Percentiles rank a stretch among this genome's conserved stretches.
Evolutionary conservation across 331 rosid species (phyloP).

Genomic region (Arachis monticola): DNA sequence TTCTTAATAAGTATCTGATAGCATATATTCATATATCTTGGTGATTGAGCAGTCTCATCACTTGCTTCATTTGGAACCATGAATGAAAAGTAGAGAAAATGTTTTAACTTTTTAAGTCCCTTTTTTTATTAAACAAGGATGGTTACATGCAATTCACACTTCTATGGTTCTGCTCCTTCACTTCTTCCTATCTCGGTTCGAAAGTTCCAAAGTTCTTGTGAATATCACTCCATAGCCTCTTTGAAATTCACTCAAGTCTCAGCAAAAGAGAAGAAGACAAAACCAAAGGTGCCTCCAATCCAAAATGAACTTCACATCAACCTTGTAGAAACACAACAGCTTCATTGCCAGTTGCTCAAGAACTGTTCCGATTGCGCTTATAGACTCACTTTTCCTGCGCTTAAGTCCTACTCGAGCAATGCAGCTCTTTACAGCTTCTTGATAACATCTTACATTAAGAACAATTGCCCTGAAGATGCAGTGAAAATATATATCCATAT

Average conservation of each 20-base stretch:
- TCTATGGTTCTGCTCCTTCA: slow-evolving; percentile 33
- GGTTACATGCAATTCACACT: slow-evolving; percentile 40
- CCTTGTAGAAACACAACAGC: slow-evolving; percentile 57
- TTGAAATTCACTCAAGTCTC: slow-evolving; percentile 40
- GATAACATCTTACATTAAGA: slow-evolving; percentile 61
- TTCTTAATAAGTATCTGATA: background rate
- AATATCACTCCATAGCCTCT: slow-evolving; percentile 32
- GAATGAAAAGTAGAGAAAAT: slow-evolving; percentile 15
- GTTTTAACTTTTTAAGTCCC: background rate
- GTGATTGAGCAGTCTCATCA: background rate
- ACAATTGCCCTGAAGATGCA: slow-evolving; percentile 50
- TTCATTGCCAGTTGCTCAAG: slow-evolving; percentile 70
- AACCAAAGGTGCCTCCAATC: slow-evolving; percentile 7
- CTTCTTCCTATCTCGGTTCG: slow-evolving; percentile 43
- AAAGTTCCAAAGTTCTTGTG: slow-evolving; percentile 26
- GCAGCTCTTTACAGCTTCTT: slow-evolving; percentile 61
- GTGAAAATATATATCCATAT: slow-evolving; percentile 50
- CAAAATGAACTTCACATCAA: slow-evolving; percentile 35
- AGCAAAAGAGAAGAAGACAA: slow-evolving; percentile 10
- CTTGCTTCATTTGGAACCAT: background rate
- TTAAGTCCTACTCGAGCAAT: slow-evolving; percentile 46
- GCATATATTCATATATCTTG: background rate
- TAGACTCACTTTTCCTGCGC: slow-evolving; percentile 39
- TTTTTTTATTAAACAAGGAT: slow-evolving; percentile 12
- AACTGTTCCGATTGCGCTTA: slow-evolving; percentile 44